Conservation (phyloP, 805 yeast species). For the Ogataea sp. region DNA sequence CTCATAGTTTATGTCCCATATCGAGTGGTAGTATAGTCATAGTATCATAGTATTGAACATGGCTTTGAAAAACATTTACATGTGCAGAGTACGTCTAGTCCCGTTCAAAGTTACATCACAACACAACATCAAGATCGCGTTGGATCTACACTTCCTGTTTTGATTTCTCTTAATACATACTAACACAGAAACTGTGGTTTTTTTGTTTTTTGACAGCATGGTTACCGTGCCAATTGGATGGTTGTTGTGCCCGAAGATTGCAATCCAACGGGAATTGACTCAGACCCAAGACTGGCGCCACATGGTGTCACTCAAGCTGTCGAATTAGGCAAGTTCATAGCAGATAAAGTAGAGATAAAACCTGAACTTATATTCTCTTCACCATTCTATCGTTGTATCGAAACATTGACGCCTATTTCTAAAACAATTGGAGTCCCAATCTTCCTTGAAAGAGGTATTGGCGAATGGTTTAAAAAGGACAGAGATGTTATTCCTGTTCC, state of each 20-base stretch:
- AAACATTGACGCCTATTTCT: slow-evolving; percentile 71
- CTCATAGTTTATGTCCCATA: too few relatives aligned
- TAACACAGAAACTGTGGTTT: background rate
- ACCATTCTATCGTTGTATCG: slow-evolving; percentile 86
- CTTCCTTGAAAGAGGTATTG: slow-evolving; percentile 71
- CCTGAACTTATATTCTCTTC: slow-evolving; percentile 71
- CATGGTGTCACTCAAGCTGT: slow-evolving; percentile 86
- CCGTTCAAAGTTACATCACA: too few relatives aligned
- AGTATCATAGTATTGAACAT: slow-evolving; percentile 17
- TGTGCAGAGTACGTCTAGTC: slow-evolving; percentile 39
- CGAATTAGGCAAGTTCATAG: slow-evolving; percentile 60
- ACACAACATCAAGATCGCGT: too few relatives aligned
- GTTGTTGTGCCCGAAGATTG: slow-evolving; percentile 60
- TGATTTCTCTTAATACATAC: background rate
- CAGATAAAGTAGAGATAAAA: slow-evolving; percentile 34
- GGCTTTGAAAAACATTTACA: slow-evolving; percentile 51
- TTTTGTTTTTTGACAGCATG: slow-evolving; percentile 41
- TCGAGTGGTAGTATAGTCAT: too few relatives aligned
- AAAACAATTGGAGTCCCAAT: slow-evolving; percentile 49
- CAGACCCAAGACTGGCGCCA: slow-evolving; percentile 81
- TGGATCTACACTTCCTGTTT: too few relatives aligned
- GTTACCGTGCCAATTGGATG: slow-evolving; percentile 84
- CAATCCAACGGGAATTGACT: slow-evolving; percentile 81
- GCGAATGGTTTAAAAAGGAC: slow-evolving; percentile 84
- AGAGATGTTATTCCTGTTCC: slow-evolving; percentile 67